Evolutionary conservation across 2,329 filamentous ascomycete genomes (phyloP), one percentile per base, ranked within the genome.

Genomic region (Alternaria incomplexa): DNA sequence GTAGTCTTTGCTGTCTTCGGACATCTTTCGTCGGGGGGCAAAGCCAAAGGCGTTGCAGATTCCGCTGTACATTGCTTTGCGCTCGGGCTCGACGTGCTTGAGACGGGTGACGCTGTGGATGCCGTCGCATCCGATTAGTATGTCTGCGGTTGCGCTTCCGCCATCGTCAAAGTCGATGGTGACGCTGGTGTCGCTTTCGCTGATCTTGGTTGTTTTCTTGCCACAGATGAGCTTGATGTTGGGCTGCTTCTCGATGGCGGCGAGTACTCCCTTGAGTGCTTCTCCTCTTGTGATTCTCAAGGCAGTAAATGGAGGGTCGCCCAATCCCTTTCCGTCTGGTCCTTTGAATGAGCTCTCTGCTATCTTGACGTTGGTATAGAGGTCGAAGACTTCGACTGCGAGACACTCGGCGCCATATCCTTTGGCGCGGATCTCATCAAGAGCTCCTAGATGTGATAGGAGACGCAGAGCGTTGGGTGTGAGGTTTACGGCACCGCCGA

Each of bases 391-490:
- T 69, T 83, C 81, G 15, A 83, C 81, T 20, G 79, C 81, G 55
- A 78, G 72, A 62, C 83, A 83, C 40, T 79, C 77, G 50, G 74
- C 74, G 63, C 82, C 82, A 63, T 82, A 83, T 43, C 79, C 71
- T 25, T 70, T 62, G 28, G 79, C 72, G 9, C 77, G 76, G 43
- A 83, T 83, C 79, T 69, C 85, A 79, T 67, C 82, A 76, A 65
- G 84, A 4, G 85, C 74, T 4, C 84, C 83, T 10, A 85, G 72
- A 23, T 82, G 77, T 22, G 77, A 76, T 4, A 90, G 79, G 3
- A 90, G 76, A 1, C 87, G 86, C 68, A 89, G 87, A 4, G 84
- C 80, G 68, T 91, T 91, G 0, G 89, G 88, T 0, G 86, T 85
- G 12, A 90, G 73, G 67, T 90, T 88, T 23, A 90, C 84, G 0